Evolutionary conservation across 176 grass and related monocot species (phyloP).

Genomic region (Bothriochloa decipiens): DNA sequence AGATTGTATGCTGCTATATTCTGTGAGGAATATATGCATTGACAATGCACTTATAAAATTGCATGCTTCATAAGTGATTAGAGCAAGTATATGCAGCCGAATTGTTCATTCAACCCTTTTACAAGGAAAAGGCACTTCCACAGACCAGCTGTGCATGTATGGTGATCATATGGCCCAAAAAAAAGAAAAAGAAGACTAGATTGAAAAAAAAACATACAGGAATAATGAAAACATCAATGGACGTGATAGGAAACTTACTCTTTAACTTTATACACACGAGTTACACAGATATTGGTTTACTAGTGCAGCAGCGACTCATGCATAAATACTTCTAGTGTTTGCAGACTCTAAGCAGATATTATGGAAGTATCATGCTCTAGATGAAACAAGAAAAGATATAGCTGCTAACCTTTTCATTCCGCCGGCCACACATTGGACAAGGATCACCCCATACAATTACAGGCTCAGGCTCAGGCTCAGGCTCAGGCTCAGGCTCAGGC

Average conservation of each 20-base stretch:
- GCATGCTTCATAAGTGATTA: background rate
- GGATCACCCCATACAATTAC: background rate
- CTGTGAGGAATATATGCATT: background rate
- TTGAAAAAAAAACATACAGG: background rate
- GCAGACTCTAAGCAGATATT: background rate
- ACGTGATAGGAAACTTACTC: background rate
- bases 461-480: constrained; percentile 15
- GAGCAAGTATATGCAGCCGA: background rate
- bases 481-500: background rate
- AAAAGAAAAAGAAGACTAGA: background rate
- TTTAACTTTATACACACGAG: background rate
- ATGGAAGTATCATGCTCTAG: background rate
- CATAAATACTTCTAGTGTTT: constrained; percentile 10
- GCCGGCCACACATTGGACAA: constrained; percentile 60
- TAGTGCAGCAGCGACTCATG: background rate
- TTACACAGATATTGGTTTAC: background rate
- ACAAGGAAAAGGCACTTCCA: background rate
- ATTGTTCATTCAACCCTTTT: background rate
- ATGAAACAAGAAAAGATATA: background rate
- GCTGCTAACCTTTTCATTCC: constrained; percentile 53
- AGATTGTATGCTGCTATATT: background rate
- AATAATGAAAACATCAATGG: constrained; percentile 2
- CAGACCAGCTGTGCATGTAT: background rate
- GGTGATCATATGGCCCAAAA: background rate
- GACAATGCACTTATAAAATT: background rate